A percentile compares a stretch with the other conserved stretches of the same genome.
Evolutionary conservation across 805 yeast species (phyloP).

Genomic region (Schizosaccharomyces osmophilus): DNA sequence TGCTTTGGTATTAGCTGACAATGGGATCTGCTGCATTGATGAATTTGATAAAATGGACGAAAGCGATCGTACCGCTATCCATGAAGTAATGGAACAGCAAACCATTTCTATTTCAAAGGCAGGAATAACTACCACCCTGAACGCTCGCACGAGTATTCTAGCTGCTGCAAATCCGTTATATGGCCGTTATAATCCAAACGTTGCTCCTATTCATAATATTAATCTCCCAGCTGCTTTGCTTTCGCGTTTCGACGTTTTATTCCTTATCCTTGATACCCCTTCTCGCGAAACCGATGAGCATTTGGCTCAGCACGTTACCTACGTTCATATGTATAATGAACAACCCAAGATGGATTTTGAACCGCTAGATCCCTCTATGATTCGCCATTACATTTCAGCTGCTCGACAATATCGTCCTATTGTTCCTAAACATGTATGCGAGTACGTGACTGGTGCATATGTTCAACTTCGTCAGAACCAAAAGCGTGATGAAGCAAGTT

Average conservation of each 20-base stretch:
- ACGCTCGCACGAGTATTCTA: conserved; percentile 80
- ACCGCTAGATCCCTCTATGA: conserved; percentile 54
- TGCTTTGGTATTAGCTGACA: conserved; percentile 86
- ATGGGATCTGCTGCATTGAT: conserved; percentile 95
- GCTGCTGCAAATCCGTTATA: conserved; percentile 98
- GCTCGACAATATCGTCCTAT: conserved; percentile 73
- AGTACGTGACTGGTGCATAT: conserved; percentile 63
- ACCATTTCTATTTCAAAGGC: conserved; percentile 94
- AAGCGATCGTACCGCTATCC: conserved; percentile 85
- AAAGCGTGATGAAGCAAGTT: conserved; percentile 50
- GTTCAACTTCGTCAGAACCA: conserved; percentile 84
- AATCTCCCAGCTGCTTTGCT: conserved; percentile 88
- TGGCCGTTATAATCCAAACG: conserved; percentile 74
- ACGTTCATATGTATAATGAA: conserved; percentile 75
- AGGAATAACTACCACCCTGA: conserved; percentile 84
- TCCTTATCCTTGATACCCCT: conserved; percentile 67
- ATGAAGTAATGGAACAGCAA: conserved; percentile 98
- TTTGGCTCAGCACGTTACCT: conserved; percentile 82
- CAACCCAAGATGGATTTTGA: conserved; percentile 59
- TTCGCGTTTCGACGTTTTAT: conserved; percentile 81
- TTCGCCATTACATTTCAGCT: conserved; percentile 67
- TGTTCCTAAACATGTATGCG: conserved; percentile 61
- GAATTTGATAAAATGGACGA: conserved; percentile 99
- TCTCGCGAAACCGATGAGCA: conserved; percentile 54
- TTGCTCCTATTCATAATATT: conserved; percentile 85